Conservation (phyloP, 805 yeast genomes). For the Cyberlindnera mississippiensis region DNA sequence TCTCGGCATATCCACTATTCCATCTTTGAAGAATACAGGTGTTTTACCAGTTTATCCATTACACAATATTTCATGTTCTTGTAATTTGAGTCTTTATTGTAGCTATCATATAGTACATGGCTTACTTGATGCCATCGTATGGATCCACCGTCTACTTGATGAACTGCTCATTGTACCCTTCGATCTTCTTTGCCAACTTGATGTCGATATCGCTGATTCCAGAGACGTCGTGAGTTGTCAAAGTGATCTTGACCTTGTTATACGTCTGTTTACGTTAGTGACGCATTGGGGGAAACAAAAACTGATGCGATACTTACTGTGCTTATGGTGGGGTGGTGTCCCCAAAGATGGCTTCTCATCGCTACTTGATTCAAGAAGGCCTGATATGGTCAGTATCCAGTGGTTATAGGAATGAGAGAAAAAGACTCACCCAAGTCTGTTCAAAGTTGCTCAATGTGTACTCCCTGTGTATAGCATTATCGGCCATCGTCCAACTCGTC, state of each 20-base stretch:
- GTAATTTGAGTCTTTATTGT: no score
- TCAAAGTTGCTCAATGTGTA: conserved; percentile 48
- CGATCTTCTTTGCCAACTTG: conserved; percentile 48
- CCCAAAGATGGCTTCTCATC: conserved; percentile 49
- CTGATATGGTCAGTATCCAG: conserved; percentile 4
- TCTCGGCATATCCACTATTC: background rate
- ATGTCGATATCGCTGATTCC: conserved; percentile 55
- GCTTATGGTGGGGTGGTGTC: conserved; percentile 68
- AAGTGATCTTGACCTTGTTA: conserved; percentile 47
- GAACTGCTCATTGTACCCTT: conserved; percentile 28
- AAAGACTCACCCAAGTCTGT: conserved; percentile 52
- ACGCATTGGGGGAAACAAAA: no score
- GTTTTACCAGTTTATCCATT: background rate
- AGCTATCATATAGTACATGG: no score
- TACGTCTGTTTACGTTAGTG: no score
- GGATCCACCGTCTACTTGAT: background rate
- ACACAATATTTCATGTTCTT: background rate
- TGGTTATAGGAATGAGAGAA: background rate
- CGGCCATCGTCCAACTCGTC: conserved; percentile 25
- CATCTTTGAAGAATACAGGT: background rate
- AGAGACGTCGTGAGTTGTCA: conserved; percentile 63
- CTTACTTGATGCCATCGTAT: no score
- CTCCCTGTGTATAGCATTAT: conserved; percentile 29
- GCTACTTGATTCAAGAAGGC: conserved; percentile 54
- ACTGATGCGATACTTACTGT: no score